A percentile compares a stretch with the other conserved stretches of the same genome.
phyloP scores from a whole-genome alignment of 768 basidiomycete species.

The Gautieria morchelliformis region DNA sequence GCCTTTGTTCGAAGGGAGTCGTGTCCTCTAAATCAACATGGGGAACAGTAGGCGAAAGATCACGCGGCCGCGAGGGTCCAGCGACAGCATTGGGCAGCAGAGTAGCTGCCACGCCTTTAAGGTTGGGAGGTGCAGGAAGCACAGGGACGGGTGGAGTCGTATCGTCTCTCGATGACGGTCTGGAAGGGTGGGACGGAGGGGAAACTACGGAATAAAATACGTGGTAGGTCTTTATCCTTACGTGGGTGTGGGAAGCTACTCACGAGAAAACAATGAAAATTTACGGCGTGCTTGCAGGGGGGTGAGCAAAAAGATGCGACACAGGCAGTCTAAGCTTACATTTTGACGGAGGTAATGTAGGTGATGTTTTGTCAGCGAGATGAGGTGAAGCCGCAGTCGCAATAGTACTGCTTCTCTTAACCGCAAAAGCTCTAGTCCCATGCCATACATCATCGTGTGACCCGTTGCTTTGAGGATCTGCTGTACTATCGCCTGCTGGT shows the following conservation, averaged over 20 bases:
- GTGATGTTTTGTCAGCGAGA: neutral
- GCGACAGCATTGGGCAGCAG: neutral
- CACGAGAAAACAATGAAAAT: neutral
- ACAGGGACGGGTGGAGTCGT: neutral
- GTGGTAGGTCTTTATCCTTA: neutral
- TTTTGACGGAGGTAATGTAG: neutral
- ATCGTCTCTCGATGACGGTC: neutral
- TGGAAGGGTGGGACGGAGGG: neutral
- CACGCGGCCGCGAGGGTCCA: neutral
- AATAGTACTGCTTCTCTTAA: neutral
- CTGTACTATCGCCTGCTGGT: neutral
- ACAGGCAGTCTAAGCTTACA: too few species aligned
- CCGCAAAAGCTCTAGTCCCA: neutral
- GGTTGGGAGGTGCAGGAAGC: neutral
- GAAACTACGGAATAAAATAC: too few species aligned
- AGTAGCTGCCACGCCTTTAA: neutral
- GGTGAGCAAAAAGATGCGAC: neutral
- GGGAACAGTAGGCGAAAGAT: neutral
- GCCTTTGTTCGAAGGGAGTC: neutral
- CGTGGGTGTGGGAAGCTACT: neutral
- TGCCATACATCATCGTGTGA: neutral
- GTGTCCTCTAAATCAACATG: neutral
- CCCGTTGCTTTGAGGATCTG: neutral
- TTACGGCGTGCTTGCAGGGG: slow-evolving; percentile 2
- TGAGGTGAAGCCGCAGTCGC: neutral